A percentile compares a stretch with the other conserved stretches of the same genome.
phyloP scores from a whole-genome alignment of 2,329 filamentous ascomycete genomes.

The Periconia sp. region DNA sequence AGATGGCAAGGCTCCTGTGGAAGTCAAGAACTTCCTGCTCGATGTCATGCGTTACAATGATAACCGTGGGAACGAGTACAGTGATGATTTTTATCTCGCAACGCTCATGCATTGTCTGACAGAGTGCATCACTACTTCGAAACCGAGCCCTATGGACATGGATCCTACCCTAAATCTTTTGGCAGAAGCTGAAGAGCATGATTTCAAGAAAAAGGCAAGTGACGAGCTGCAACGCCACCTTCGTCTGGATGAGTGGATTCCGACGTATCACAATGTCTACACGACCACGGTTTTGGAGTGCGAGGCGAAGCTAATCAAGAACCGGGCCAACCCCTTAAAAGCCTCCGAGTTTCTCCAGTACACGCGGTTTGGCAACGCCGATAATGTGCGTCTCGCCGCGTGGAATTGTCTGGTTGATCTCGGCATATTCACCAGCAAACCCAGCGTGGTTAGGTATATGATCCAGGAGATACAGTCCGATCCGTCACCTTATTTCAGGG shows the following conservation, averaged over 20 bases:
- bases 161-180: slow-evolving; percentile 45
- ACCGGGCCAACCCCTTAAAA: slow-evolving; percentile 55
- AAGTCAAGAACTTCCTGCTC: slow-evolving; percentile 80
- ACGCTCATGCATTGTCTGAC: slow-evolving; percentile 70
- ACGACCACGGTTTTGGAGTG: slow-evolving; percentile 64
- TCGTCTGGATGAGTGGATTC: slow-evolving; percentile 67
- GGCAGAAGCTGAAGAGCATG: slow-evolving; percentile 54
- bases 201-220: slow-evolving; percentile 59
- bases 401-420: slow-evolving; percentile 61
- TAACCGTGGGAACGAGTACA: slow-evolving; percentile 85
- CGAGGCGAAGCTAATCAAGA: slow-evolving; percentile 57
- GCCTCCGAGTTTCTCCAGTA: slow-evolving; percentile 63
- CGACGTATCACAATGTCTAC: slow-evolving; percentile 66
- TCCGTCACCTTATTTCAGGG: slow-evolving; percentile 59
- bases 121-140: slow-evolving; percentile 50
- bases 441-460: slow-evolving; percentile 58
- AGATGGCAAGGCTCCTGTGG: slow-evolving; percentile 74
- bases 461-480: slow-evolving; percentile 60
- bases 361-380: slow-evolving; percentile 60
- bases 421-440: slow-evolving; percentile 52
- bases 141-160: slow-evolving; percentile 23
- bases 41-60: slow-evolving; percentile 93
- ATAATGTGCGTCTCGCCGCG: slow-evolving; percentile 61
- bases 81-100: slow-evolving; percentile 86
- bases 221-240: slow-evolving; percentile 65